Evolutionary conservation across 2,329 filamentous ascomycete genomes (phyloP).

Genomic region (Nothophoma quercina): DNA sequence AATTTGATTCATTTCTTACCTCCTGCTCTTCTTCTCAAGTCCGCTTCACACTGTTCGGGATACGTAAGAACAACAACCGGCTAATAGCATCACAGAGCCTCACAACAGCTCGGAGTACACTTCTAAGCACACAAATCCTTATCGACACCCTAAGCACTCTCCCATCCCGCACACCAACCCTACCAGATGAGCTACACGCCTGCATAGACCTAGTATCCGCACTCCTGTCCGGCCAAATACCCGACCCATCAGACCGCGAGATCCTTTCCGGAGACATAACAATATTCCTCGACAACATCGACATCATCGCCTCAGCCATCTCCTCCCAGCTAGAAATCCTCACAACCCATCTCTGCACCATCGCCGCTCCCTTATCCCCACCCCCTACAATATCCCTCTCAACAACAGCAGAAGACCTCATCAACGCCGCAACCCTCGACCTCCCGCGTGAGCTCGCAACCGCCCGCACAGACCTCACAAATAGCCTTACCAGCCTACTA

Average conservation of each 20-base stretch:
- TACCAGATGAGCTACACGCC: conserved; percentile 54
- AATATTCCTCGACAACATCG: conserved; percentile 51
- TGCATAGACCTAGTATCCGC: conserved; percentile 54
- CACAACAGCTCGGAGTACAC: conserved; percentile 41
- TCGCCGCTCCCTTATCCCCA: conserved; percentile 35
- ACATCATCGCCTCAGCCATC: conserved; percentile 43
- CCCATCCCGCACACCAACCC: conserved; percentile 41
- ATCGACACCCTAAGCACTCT: conserved; percentile 45
- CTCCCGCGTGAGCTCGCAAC: conserved; percentile 37
- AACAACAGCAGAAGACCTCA: conserved; percentile 17
- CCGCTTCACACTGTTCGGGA: conserved; percentile 10
- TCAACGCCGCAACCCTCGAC: conserved; percentile 17
- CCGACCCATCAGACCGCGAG: conserved; percentile 43
- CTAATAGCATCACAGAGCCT: too few species aligned
- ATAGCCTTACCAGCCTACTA: conserved; percentile 45
- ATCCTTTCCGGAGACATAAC: conserved; percentile 51
- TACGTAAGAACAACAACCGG: too few species aligned
- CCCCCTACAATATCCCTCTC: conserved; percentile 22
- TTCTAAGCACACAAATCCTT: conserved; percentile 45
- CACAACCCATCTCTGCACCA: conserved; percentile 42
- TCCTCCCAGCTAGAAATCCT: conserved; percentile 44
- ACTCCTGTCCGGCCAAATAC: conserved; percentile 48
- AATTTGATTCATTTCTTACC: too few species aligned
- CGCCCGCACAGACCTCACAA: conserved; percentile 44
- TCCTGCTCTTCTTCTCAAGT: not conserved